phyloP scores from a whole-genome alignment of 768 basidiomycete species.

The Amanita fuliginea region DNA sequence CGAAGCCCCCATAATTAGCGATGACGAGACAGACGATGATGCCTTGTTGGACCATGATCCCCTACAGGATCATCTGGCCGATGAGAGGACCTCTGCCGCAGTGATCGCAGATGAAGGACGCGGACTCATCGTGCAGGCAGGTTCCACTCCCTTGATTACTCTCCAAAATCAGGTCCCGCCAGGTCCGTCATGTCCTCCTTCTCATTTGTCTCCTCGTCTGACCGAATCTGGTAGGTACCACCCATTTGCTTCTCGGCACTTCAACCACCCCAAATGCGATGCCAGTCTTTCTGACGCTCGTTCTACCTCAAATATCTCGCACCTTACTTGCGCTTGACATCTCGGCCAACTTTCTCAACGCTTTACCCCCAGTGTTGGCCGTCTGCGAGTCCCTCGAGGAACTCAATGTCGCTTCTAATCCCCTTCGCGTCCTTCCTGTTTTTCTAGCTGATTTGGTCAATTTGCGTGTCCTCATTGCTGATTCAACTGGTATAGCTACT shows the following conservation, averaged over 20 bases:
- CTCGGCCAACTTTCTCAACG: constrained; percentile 76
- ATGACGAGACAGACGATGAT: constrained; percentile 46
- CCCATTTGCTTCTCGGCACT: constrained; percentile 85
- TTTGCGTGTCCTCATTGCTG: constrained; percentile 86
- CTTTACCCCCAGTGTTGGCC: constrained; percentile 76
- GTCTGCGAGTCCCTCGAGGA: constrained; percentile 80
- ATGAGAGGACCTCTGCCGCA: constrained; percentile 66
- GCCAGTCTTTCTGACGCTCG: constrained; percentile 58
- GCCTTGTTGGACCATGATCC: constrained; percentile 29
- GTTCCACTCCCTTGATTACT: constrained; percentile 46
- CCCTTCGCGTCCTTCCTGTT: constrained; percentile 81
- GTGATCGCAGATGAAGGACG: constrained; percentile 78
- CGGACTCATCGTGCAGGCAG: constrained; percentile 71
- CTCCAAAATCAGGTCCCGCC: constrained; percentile 45
- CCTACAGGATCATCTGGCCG: constrained; percentile 32
- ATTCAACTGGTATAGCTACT: constrained; percentile 71
- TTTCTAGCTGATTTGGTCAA: constrained; percentile 71
- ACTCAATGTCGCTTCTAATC: constrained; percentile 87
- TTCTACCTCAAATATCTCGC: constrained; percentile 60
- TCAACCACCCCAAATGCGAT: constrained; percentile 69
- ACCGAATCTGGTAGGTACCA: constrained; percentile 52
- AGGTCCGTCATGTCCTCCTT: constrained; percentile 38
- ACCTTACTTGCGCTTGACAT: constrained; percentile 91
- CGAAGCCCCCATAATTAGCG: constrained; percentile 45
- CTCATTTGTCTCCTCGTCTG: constrained; percentile 6